A percentile compares a stretch with the other conserved stretches of the same genome.
Conservation (phyloP, 345 rosid species). For the Bruguiera parviflora region DNA sequence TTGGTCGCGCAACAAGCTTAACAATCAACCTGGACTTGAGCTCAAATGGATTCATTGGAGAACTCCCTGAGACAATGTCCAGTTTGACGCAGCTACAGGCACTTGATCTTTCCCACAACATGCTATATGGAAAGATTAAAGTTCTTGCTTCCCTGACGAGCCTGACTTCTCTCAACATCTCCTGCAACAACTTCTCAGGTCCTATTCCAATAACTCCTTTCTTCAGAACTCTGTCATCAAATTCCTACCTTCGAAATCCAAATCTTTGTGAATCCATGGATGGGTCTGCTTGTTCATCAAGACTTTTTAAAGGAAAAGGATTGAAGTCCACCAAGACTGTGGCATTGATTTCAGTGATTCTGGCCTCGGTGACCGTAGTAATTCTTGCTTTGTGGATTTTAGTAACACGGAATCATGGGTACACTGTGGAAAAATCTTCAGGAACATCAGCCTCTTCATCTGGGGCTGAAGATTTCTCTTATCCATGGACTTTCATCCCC, state of each 20-base stretch:
- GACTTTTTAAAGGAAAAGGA: constrained; percentile 31
- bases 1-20: constrained; percentile 73
- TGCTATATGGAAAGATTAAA: constrained; percentile 57
- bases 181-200: constrained; percentile 86
- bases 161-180: constrained; percentile 79
- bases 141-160: constrained; percentile 84
- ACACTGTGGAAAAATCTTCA: constrained; percentile 48
- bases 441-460: constrained; percentile 36
- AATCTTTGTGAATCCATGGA: constrained; percentile 62
- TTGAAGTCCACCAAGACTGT: constrained; percentile 64
- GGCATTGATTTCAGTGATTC: constrained; percentile 58
- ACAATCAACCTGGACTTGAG: constrained; percentile 80
- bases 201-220: constrained; percentile 87
- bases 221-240: constrained; percentile 66
- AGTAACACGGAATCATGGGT: constrained; percentile 55
- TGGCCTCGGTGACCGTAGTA: constrained; percentile 54
- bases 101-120: constrained; percentile 76
- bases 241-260: constrained; percentile 57
- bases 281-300: constrained; percentile 73
- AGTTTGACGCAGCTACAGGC: constrained; percentile 79
- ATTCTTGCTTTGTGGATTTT: constrained; percentile 63
- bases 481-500: constrained; percentile 96
- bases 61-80: constrained; percentile 63
- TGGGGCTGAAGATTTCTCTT: constrained; percentile 77
- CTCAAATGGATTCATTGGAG: constrained; percentile 61